Percentiles rank a stretch among this genome's conserved stretches.
phyloP scores from a whole-genome alignment of 257 asterid genomes.

The Solanum virginianum region DNA sequence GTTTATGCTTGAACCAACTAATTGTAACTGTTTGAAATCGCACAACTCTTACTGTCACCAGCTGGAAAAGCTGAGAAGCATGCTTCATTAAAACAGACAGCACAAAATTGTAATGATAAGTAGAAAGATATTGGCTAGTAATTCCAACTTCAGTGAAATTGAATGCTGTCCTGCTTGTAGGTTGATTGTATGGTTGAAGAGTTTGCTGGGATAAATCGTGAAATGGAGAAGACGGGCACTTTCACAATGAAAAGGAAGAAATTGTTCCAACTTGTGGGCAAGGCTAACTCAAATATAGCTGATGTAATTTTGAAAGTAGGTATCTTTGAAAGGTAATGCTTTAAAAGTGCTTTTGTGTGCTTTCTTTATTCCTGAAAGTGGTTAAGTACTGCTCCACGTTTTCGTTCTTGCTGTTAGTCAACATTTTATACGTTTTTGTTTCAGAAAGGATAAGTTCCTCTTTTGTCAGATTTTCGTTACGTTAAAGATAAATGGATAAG shows the following conservation, averaged over 20 bases:
- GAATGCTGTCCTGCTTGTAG: constrained; percentile 19
- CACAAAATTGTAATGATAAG: background rate
- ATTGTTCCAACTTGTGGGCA: constrained; percentile 94
- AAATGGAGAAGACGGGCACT: constrained; percentile 88
- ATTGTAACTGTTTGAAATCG: background rate
- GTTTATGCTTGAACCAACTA: background rate
- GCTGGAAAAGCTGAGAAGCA: background rate
- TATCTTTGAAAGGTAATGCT: constrained; percentile 71
- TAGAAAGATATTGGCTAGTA: background rate
- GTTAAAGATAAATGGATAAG: background rate
- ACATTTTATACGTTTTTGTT: background rate
- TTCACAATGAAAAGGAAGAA: constrained; percentile 86
- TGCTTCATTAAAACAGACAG: background rate
- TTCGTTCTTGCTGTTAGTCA: background rate
- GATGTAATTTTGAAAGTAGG: constrained; percentile 91
- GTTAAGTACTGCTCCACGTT: background rate
- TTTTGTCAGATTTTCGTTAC: background rate
- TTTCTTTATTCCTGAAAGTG: background rate
- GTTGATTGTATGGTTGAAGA: constrained; percentile 96
- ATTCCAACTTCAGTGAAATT: background rate
- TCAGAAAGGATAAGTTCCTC: background rate
- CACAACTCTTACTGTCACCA: background rate
- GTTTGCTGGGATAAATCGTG: constrained; percentile 83
- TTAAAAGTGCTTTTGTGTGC: background rate
- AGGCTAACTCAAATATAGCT: constrained; percentile 93